These are phyloP conservation scores for Calonectria pauciramosa DNA, from an alignment of 2,329 filamentous ascomycete genomes.

Conservation along the genomic window DNA sequence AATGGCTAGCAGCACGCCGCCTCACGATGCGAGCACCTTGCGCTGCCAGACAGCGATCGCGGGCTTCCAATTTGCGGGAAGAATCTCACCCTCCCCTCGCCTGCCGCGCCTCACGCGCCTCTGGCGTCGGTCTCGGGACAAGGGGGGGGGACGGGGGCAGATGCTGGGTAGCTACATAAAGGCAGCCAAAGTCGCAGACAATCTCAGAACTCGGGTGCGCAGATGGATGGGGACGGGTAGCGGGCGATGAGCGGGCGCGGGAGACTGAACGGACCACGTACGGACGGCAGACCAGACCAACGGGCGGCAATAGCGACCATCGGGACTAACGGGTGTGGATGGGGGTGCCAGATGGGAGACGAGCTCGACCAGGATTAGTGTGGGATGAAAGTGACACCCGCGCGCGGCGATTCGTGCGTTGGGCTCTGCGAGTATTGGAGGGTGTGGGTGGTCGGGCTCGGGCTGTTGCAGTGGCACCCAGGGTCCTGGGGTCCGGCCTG, in stretches of 20 bases:
- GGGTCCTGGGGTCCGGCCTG: neutral
- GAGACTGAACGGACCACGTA: conserved; percentile 4
- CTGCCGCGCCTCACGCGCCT: conserved; percentile 44
- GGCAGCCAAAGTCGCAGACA: conserved; percentile 9
- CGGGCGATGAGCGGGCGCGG: conserved; percentile 5
- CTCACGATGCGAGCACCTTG: conserved; percentile 39
- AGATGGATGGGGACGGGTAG: neutral
- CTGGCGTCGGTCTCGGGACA: conserved; percentile 24
- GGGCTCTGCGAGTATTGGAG: conserved; percentile 4
- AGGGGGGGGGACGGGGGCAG: conserved; percentile 13
- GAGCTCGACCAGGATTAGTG: conserved; percentile 11
- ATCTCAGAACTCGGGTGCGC: neutral
- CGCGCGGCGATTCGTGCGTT: conserved; percentile 15
- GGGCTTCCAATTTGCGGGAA: conserved; percentile 39
- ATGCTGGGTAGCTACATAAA: conserved; percentile 16
- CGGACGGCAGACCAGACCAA: neutral
- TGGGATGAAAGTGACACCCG: conserved; percentile 11
- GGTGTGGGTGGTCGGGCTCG: neutral
- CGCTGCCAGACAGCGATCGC: conserved; percentile 34
- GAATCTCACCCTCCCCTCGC: conserved; percentile 39
- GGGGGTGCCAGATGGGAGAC: conserved; percentile 16
- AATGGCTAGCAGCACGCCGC: conserved; percentile 40
- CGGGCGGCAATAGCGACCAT: conserved; percentile 8
- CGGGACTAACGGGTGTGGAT: neutral
- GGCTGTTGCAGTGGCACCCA: neutral